Evolutionary conservation across 2,329 filamentous ascomycete genomes (phyloP).

Genomic region (Hypoxylon sp.): DNA sequence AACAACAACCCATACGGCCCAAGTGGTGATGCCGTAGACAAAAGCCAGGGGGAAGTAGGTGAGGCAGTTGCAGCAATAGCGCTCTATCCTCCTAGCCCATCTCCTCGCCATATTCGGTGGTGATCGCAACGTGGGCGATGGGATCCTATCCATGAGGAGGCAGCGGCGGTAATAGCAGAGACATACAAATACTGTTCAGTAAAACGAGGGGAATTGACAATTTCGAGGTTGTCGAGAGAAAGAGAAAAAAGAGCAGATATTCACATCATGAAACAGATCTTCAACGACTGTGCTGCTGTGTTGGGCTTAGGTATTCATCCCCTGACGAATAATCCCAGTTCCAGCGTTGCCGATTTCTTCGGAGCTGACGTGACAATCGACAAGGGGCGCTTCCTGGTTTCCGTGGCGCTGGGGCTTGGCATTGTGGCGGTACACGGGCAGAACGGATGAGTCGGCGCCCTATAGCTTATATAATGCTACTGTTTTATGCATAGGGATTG

Average conservation of each 20-base stretch:
- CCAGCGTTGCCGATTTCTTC: constrained; percentile 5
- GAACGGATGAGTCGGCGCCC: too few relatives aligned
- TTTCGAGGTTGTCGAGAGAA: constrained; percentile 17
- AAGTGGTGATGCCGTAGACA: constrained; percentile 90
- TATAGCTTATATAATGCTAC: neutral
- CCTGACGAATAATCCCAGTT: constrained; percentile 31
- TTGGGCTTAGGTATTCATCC: constrained; percentile 16
- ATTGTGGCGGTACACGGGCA: neutral
- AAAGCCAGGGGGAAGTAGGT: constrained; percentile 91
- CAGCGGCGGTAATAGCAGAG: constrained; percentile 1
- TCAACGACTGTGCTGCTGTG: constrained; percentile 20
- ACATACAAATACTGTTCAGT: neutral
- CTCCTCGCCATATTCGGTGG: constrained; percentile 67
- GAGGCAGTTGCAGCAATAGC: constrained; percentile 83
- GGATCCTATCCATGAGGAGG: constrained; percentile 48
- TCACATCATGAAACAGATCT: constrained; percentile 43
- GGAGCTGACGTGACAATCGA: constrained; percentile 31
- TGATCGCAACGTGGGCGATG: constrained; percentile 47
- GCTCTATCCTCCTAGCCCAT: constrained; percentile 81
- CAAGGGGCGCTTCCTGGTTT: neutral
- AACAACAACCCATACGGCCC: constrained; percentile 91
- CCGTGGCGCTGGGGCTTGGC: constrained; percentile 17
- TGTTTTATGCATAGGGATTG: neutral
- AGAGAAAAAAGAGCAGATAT: constrained; percentile 17
- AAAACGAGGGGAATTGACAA: constrained; percentile 28